These are phyloP conservation scores for Pythium dissotocum DNA, from an alignment of 352 stramenopile genomes.

Conservation along the genomic window DNA sequence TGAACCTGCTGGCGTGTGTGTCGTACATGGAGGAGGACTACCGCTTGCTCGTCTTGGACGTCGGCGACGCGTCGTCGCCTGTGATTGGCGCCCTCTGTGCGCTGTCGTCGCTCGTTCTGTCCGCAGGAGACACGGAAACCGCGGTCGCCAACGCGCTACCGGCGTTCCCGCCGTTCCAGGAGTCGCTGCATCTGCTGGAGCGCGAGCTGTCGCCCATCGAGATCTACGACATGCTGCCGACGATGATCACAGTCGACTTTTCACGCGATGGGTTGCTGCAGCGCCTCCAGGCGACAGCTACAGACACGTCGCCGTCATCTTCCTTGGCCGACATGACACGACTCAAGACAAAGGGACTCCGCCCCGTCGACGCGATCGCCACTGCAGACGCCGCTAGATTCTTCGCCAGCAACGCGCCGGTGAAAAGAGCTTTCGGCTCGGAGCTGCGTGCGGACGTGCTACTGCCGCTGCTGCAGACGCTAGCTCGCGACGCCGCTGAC, in stretches of 20 bases:
- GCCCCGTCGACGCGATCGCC: neutral
- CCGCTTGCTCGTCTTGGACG: constrained; percentile 53
- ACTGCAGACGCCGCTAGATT: constrained; percentile 18
- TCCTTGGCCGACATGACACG: constrained; percentile 35
- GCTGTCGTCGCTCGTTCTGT: constrained; percentile 70
- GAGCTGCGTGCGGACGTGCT: constrained; percentile 65
- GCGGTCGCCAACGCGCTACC: constrained; percentile 25
- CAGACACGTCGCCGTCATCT: neutral
- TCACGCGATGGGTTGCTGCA: constrained; percentile 33
- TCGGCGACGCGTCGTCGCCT: constrained; percentile 14
- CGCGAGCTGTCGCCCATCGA: constrained; percentile 47
- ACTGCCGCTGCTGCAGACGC: constrained; percentile 36
- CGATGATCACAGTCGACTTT: constrained; percentile 54
- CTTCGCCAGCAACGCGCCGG: constrained; percentile 32
- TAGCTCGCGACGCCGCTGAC: constrained; percentile 32
- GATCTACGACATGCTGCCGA: constrained; percentile 63
- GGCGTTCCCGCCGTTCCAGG: constrained; percentile 39
- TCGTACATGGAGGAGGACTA: constrained; percentile 53
- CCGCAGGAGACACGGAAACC: constrained; percentile 29
- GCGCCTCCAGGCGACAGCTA: neutral
- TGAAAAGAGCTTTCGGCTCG: constrained; percentile 68
- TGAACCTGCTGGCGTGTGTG: constrained; percentile 47
- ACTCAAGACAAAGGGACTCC: constrained; percentile 41
- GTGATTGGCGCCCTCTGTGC: constrained; percentile 49
- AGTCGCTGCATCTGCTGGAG: constrained; percentile 46